A percentile compares a stretch with the other conserved stretches of the same genome.
These are phyloP conservation scores for Corymbia citriodora DNA, from an alignment of 441 rosid genomes.

Conservation along the genomic window DNA sequence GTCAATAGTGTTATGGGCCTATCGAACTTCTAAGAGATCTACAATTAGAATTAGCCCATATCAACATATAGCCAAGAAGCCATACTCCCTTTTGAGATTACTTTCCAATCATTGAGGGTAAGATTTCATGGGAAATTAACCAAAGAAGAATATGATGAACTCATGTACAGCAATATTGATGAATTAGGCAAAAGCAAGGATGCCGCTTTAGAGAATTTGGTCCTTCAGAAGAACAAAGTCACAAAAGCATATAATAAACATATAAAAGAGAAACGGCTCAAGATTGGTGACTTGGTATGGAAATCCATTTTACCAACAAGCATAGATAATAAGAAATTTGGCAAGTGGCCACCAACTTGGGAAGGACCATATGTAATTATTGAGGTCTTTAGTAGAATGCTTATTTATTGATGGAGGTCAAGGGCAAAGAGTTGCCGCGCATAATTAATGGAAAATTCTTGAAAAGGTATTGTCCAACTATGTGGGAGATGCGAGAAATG, in stretches of 20 bases:
- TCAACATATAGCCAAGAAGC: neutral
- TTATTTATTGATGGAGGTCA: neutral
- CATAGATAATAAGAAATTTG: too few species aligned
- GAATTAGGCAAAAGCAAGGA: neutral
- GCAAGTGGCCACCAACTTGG: neutral
- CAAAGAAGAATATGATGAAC: neutral
- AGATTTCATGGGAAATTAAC: neutral
- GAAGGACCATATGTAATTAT: neutral
- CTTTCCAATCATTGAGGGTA: neutral
- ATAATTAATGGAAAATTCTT: too few species aligned
- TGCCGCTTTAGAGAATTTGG: neutral
- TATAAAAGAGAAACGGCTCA: neutral
- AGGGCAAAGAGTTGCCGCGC: neutral
- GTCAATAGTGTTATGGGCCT: neutral
- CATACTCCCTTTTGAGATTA: neutral
- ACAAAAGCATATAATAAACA: neutral
- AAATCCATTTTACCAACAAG: neutral
- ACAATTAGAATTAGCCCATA: neutral
- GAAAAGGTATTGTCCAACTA: neutral
- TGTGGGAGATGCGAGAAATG: neutral
- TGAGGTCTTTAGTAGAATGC: neutral
- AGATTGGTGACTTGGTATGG: neutral
- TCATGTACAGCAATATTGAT: neutral
- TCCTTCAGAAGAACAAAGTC: neutral
- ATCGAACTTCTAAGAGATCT: neutral